Conservation (phyloP, 257 asterid species). For the Cordia subcordata region DNA sequence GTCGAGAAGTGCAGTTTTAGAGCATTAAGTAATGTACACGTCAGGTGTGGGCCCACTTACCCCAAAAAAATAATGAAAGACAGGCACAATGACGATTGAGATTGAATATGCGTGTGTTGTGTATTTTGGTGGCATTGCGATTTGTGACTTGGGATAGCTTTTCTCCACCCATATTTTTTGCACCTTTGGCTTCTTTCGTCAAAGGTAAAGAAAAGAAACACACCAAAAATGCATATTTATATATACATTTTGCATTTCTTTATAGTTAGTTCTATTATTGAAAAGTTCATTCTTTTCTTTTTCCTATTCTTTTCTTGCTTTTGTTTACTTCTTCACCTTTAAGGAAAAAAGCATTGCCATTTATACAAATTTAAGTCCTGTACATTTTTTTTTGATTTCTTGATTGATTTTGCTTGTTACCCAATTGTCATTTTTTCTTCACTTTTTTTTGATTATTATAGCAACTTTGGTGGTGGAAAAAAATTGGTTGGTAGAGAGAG, state of each 20-base stretch:
- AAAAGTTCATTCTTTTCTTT: not conserved
- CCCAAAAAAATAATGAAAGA: too few relatives aligned
- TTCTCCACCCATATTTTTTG: conserved; percentile 16
- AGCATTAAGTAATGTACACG: too few relatives aligned
- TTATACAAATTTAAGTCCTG: too few relatives aligned
- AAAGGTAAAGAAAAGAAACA: too few relatives aligned
- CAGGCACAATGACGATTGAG: not conserved
- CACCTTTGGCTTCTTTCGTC: conserved; percentile 12
- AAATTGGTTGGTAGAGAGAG: conserved; percentile 7
- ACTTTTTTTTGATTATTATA: too few relatives aligned
- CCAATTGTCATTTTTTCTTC: not conserved
- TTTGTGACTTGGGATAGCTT: not conserved
- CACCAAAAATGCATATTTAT: too few relatives aligned
- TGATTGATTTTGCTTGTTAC: not conserved
- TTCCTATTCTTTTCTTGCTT: not conserved
- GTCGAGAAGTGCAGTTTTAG: too few relatives aligned
- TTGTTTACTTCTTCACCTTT: not conserved
- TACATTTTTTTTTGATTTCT: too few relatives aligned
- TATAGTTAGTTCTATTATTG: not conserved
- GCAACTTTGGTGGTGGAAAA: conserved; percentile 6
- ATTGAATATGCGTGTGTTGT: not conserved
- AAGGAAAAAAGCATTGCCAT: too few relatives aligned
- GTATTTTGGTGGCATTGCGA: not conserved
- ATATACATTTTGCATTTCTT: too few relatives aligned
- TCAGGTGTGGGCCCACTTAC: too few relatives aligned